A percentile compares a stretch with the other conserved stretches of the same genome.
Evolutionary conservation across 257 asterid species (phyloP).

Genomic region (Petunia axillaris): DNA sequence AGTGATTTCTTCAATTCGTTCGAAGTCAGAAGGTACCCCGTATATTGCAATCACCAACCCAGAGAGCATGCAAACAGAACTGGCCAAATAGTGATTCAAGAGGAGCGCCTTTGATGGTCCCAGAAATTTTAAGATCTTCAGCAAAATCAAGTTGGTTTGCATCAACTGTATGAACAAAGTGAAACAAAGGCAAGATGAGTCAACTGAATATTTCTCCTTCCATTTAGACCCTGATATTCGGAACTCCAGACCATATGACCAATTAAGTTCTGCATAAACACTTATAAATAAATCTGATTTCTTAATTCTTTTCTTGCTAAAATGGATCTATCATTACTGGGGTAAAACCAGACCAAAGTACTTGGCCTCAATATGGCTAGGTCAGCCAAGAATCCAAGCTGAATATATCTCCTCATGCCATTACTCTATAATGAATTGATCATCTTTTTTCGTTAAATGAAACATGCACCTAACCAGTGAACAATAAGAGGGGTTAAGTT

Average conservation of each 20-base stretch:
- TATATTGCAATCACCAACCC: slow-evolving; percentile 94
- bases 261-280: slow-evolving; percentile 23
- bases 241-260: slow-evolving; percentile 18
- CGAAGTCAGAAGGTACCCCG: slow-evolving; percentile 56
- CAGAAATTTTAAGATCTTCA: slow-evolving; percentile 64
- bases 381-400: slow-evolving; percentile 21
- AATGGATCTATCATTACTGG: not conserved
- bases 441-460: not conserved
- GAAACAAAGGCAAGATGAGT: slow-evolving; percentile 29
- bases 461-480: not conserved
- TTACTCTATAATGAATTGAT: not conserved
- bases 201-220: slow-evolving; percentile 25
- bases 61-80: slow-evolving; percentile 89
- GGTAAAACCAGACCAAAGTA: slow-evolving; percentile 12
- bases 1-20: slow-evolving; percentile 7
- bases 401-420: not conserved
- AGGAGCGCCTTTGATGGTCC: slow-evolving; percentile 86
- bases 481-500: slow-evolving; percentile 12
- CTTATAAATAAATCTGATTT: slow-evolving; percentile 1
- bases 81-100: slow-evolving; percentile 85
- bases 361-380: not conserved
- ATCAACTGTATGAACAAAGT: slow-evolving; percentile 41
- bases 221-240: slow-evolving; percentile 25
- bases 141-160: slow-evolving; percentile 43
- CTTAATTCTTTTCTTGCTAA: slow-evolving; percentile 1